These are phyloP conservation scores for Nymphaea colorata DNA, from an alignment of 164 flowering plant genomes.

Conservation along the genomic window DNA sequence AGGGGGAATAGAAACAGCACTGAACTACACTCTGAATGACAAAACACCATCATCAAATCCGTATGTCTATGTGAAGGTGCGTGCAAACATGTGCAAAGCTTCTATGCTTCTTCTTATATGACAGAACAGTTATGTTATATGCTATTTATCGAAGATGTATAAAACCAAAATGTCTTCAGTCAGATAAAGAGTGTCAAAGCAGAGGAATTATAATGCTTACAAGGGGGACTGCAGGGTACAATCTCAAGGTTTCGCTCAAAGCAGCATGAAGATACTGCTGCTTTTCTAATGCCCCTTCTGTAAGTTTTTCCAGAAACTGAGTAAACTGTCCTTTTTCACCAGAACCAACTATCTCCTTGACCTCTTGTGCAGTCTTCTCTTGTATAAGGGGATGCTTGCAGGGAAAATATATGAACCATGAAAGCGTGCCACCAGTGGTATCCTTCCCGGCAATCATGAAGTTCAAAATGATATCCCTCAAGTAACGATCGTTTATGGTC, in stretches of 20 bases:
- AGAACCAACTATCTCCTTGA: conserved; percentile 12
- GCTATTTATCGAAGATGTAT: too few species aligned
- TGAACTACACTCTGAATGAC: too few species aligned
- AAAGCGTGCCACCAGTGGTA: conserved; percentile 36
- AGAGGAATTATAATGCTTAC: conserved; percentile 17
- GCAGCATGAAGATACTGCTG: conserved; percentile 89
- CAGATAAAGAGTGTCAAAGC: too few species aligned
- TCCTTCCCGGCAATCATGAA: conserved; percentile 67
- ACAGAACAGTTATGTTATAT: too few species aligned
- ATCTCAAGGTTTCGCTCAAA: conserved; percentile 70
- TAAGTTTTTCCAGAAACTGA: conserved; percentile 20
- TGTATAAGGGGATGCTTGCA: conserved; percentile 53
- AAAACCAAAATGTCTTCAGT: too few species aligned
- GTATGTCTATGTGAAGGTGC: too few species aligned
- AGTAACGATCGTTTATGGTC: conserved; percentile 36
- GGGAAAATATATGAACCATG: conserved; percentile 68
- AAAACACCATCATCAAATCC: too few species aligned
- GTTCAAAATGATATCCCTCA: conserved; percentile 53
- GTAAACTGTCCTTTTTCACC: conserved; percentile 2
- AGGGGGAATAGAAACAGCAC: too few species aligned
- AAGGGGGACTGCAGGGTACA: conserved; percentile 83
- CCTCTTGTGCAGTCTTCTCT: conserved; percentile 44
- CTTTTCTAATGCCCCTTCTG: conserved; percentile 48
- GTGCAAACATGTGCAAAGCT: too few species aligned
- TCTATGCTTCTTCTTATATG: too few species aligned